Conservation (phyloP, 164 flowering plant species). For the Vitis rupestris region DNA sequence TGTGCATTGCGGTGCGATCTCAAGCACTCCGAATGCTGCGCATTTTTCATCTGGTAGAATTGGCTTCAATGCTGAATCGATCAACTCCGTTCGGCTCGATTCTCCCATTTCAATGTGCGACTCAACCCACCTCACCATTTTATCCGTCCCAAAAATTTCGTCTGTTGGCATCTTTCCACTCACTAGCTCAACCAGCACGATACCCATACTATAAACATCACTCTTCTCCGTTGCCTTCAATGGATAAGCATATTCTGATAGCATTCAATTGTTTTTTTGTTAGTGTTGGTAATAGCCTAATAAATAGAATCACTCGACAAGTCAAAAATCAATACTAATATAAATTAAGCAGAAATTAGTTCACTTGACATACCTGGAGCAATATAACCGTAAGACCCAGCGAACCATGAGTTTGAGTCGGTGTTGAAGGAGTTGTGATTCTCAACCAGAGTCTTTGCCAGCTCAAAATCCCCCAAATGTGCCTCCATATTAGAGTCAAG, state of each 20-base stretch:
- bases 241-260: slow-evolving; percentile 88
- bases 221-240: slow-evolving; percentile 87
- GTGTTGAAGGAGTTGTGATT: slow-evolving; percentile 47
- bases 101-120: slow-evolving; percentile 44
- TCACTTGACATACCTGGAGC: slow-evolving; percentile 73
- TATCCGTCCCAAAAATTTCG: slow-evolving; percentile 61
- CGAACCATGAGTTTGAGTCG: slow-evolving; percentile 70
- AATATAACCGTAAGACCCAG: slow-evolving; percentile 96
- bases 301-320: neutral
- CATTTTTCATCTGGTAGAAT: slow-evolving; percentile 59
- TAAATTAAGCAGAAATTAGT: neutral
- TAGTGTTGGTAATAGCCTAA: too few species aligned
- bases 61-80: slow-evolving; percentile 69
- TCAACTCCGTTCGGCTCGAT: slow-evolving; percentile 41
- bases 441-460: slow-evolving; percentile 64
- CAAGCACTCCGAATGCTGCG: slow-evolving; percentile 70
- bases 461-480: slow-evolving; percentile 92
- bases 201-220: slow-evolving; percentile 96
- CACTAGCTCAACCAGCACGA: slow-evolving; percentile 92
- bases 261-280: neutral
- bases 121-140: slow-evolving; percentile 97
- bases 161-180: slow-evolving; percentile 87
- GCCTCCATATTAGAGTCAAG: slow-evolving; percentile 89
- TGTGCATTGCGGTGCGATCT: slow-evolving; percentile 83
- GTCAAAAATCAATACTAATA: neutral